These are phyloP conservation scores for Hanseniaspora sp. DNA, from an alignment of 1,139 yeast species.

Conservation along the genomic window DNA sequence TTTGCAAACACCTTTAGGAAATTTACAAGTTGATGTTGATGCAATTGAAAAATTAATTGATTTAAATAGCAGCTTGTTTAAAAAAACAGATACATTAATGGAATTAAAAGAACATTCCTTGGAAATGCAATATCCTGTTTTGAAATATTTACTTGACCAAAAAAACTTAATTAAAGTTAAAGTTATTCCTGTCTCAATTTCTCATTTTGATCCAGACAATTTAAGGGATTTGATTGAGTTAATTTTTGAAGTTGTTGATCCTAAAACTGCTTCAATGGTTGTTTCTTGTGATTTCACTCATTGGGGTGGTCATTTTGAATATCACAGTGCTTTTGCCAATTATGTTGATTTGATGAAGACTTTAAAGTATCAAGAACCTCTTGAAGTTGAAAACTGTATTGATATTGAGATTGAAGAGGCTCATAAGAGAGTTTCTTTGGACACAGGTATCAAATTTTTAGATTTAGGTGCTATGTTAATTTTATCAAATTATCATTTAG, in stretches of 20 bases:
- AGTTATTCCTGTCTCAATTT: constrained; percentile 72
- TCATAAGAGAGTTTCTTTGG: constrained; percentile 26
- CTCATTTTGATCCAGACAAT: constrained; percentile 43
- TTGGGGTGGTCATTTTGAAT: constrained; percentile 80
- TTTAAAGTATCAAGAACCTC: constrained; percentile 23
- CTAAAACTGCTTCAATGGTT: constrained; percentile 47
- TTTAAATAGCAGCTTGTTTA: constrained; percentile 33
- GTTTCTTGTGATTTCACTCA: constrained; percentile 91
- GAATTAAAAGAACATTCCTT: constrained; percentile 88
- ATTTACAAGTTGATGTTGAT: constrained; percentile 51
- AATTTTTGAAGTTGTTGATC: constrained; percentile 45
- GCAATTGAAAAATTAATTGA: constrained; percentile 31
- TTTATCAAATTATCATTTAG: constrained; percentile 28
- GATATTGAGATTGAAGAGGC: constrained; percentile 33
- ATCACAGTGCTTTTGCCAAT: constrained; percentile 42
- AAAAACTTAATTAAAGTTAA: constrained; percentile 29
- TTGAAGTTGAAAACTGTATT: constrained; percentile 22
- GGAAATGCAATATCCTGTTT: constrained; percentile 74
- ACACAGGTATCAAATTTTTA: constrained; percentile 58
- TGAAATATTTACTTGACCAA: constrained; percentile 33
- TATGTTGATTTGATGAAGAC: constrained; percentile 23
- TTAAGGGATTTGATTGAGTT: constrained; percentile 39
- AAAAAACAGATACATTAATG: constrained; percentile 43
- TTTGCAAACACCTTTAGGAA: constrained; percentile 77
- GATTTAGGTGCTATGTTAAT: constrained; percentile 62